Evolutionary conservation across 345 rosid species (phyloP), one percentile per base, ranked within the genome.

Genomic region (Leavenworthia alabamica): DNA sequence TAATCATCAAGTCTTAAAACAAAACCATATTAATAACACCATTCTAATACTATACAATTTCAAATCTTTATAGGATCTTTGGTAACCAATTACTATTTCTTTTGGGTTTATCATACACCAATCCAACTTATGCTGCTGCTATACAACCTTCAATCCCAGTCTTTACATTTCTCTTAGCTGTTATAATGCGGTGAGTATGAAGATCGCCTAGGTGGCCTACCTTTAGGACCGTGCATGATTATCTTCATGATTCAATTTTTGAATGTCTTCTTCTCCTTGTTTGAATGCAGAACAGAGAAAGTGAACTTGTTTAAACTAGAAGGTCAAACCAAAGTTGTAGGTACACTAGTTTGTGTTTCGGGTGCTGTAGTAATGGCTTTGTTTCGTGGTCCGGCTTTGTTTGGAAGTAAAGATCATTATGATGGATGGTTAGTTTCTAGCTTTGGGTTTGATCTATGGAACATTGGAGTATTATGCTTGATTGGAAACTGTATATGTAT

Each of bases 71-170:
- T 77, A 92, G 99, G 89, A 82, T 92, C 56, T 92, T 92, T 73
- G 97, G 96, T 64, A 92, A 89, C 77, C 99, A 92, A 77, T 83
- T 92, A 51, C 59, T 92, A 17, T 92, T 92, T 85, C 94, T 92
- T 42, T 39, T 92, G 63, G 99, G 99, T 78, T 87, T 92, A 62
- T 79, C 85, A 50, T 86, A 89, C 76, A 92, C 97, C 14, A 92
- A 83, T 87, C 99, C 99, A 65, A 85, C 96, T 40, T 86, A 86
- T 66, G 98, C 98, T 4, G 93, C 98, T 70, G 97, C 97, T 26
- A 83, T 75, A 71, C 98, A 92, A 73, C 98, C 98, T 64, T 73
- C 98, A 0, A 89, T 92, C 58, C 98, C 98, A 28, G 97, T 92
- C 55, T 92, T 92, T 62, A 92, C 99, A 29, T 92, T 89, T 71